Conservation (phyloP, 495 filamentous ascomycete genomes). For the Pyronema domesticum region DNA sequence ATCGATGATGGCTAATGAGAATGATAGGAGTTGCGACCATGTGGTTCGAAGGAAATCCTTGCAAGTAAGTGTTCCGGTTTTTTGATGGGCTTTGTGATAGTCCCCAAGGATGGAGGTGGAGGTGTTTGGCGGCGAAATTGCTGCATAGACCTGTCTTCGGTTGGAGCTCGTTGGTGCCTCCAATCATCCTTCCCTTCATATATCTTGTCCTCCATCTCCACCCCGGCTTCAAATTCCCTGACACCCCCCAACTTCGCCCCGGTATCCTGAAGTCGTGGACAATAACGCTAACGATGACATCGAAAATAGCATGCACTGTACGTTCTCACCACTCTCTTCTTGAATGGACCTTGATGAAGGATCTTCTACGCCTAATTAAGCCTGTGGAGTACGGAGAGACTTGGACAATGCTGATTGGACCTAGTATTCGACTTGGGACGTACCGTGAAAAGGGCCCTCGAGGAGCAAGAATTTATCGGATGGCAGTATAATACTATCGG, state of each 20-base stretch:
- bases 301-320: slow-evolving; percentile 22
- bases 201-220: too few relatives aligned
- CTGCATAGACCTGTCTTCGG: too few relatives aligned
- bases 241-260: too few relatives aligned
- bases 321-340: slow-evolving; percentile 9
- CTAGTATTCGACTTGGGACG: slow-evolving; percentile 76
- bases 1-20: neutral
- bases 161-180: too few relatives aligned
- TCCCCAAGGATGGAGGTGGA: neutral
- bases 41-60: slow-evolving; percentile 98
- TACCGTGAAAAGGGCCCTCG: slow-evolving; percentile 67
- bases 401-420: slow-evolving; percentile 21
- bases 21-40: slow-evolving; percentile 46
- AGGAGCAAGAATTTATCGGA: slow-evolving; percentile 71
- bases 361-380: too few relatives aligned
- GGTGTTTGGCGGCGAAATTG: too few relatives aligned
- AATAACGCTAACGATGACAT: too few relatives aligned
- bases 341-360: too few relatives aligned
- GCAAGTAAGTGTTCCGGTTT: slow-evolving; percentile 33
- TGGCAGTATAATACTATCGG: slow-evolving; percentile 93
- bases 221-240: too few relatives aligned
- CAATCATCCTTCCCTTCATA: too few relatives aligned
- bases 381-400: too few relatives aligned
- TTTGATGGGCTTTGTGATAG: neutral
- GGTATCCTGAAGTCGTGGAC: too few relatives aligned